Evolutionary conservation across 257 asterid species (phyloP).

Genomic region (Plantago major): DNA sequence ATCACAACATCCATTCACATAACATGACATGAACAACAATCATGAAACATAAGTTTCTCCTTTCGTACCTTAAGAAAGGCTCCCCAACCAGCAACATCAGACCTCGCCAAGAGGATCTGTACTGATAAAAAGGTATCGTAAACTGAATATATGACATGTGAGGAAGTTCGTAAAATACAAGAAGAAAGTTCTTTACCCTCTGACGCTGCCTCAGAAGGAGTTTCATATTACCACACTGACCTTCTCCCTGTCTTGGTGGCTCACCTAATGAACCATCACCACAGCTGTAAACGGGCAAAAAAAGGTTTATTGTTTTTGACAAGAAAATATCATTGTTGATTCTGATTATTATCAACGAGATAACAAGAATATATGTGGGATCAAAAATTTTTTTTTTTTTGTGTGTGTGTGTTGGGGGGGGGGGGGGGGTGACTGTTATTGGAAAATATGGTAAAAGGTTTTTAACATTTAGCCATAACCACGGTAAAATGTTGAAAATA

Average conservation of each 20-base stretch:
- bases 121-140: neutral
- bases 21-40: conserved; percentile 8
- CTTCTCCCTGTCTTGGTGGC: conserved; percentile 81
- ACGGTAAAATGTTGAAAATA: too few relatives aligned
- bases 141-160: neutral
- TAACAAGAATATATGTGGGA: neutral
- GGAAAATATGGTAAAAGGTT: too few relatives aligned
- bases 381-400: too few relatives aligned
- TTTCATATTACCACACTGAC: conserved; percentile 93
- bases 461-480: too few relatives aligned
- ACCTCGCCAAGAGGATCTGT: conserved; percentile 77
- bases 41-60: conserved; percentile 3
- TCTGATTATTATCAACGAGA: neutral
- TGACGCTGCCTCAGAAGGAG: conserved; percentile 91
- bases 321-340: neutral
- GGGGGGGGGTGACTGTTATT: too few relatives aligned
- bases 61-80: conserved; percentile 78
- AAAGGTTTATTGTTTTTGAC: conserved; percentile 2
- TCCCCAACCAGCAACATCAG: conserved; percentile 98
- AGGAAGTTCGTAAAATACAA: conserved; percentile 3
- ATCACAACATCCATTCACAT: conserved; percentile 14
- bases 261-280: conserved; percentile 78
- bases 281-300: conserved; percentile 49
- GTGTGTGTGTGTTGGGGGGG: too few relatives aligned
- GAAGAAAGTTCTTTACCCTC: conserved; percentile 46